Evolutionary conservation across 306 rosid genomes (phyloP).

Genomic region (Gleditsia sinensis): DNA sequence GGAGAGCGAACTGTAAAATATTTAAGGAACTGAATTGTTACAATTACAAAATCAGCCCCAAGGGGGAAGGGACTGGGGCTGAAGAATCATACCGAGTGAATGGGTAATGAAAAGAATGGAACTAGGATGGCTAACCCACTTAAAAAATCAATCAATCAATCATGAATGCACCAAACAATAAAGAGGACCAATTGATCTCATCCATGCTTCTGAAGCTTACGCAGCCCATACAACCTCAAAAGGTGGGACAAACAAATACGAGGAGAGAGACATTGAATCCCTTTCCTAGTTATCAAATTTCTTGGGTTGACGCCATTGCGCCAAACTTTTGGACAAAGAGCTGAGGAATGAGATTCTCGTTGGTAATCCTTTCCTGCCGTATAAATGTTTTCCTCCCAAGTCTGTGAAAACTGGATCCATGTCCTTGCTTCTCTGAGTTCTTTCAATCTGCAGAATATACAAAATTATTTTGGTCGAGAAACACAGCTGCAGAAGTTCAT

Average conservation of each 20-base stretch:
- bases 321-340: slow-evolving; percentile 62
- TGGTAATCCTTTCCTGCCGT: slow-evolving; percentile 75
- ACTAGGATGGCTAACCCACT: slow-evolving; percentile 41
- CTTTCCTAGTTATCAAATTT: slow-evolving; percentile 64
- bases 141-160: slow-evolving; percentile 43
- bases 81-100: slow-evolving; percentile 60
- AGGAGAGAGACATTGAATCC: slow-evolving; percentile 14
- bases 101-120: slow-evolving; percentile 39
- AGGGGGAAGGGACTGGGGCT: slow-evolving; percentile 27
- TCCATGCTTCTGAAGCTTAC: slow-evolving; percentile 35
- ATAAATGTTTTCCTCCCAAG: slow-evolving; percentile 83
- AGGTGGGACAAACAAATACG: slow-evolving; percentile 34
- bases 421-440: slow-evolving; percentile 62
- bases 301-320: slow-evolving; percentile 75
- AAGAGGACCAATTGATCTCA: slow-evolving; percentile 39
- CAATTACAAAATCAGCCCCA: slow-evolving; percentile 49
- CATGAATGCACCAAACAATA: slow-evolving; percentile 40
- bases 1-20: slow-evolving; percentile 19
- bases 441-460: slow-evolving; percentile 71
- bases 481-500: neutral
- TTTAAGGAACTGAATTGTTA: slow-evolving; percentile 39
- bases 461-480: neutral
- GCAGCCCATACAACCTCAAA: slow-evolving; percentile 33
- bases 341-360: slow-evolving; percentile 62
- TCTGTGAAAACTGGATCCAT: slow-evolving; percentile 78